Evolutionary conservation across 306 rosid species (phyloP).

Genomic region (Pachyrhizus erosus): DNA sequence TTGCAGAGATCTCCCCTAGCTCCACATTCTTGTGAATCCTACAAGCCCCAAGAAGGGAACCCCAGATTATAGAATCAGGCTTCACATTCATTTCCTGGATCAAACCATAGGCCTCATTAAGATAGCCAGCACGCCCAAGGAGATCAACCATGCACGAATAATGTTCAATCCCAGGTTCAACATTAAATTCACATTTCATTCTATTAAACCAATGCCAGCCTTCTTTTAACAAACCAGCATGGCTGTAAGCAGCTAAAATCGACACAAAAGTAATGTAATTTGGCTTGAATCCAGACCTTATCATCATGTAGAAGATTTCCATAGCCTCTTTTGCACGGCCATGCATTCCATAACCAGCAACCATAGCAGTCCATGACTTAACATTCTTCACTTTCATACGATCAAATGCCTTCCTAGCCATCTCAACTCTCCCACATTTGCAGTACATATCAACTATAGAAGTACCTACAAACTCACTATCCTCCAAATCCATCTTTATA

Average conservation of each 20-base stretch:
- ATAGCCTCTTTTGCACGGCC: slow-evolving; percentile 71
- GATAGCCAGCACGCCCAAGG: slow-evolving; percentile 78
- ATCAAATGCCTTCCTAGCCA: slow-evolving; percentile 78
- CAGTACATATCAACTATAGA: slow-evolving; percentile 79
- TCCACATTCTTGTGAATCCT: slow-evolving; percentile 76
- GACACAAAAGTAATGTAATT: slow-evolving; percentile 73
- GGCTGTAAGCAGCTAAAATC: slow-evolving; percentile 81
- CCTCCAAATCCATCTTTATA: slow-evolving; percentile 73
- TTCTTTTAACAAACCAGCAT: slow-evolving; percentile 74
- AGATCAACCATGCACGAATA: slow-evolving; percentile 84
- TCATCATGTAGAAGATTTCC: slow-evolving; percentile 67
- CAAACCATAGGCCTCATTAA: slow-evolving; percentile 68
- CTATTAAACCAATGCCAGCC: slow-evolving; percentile 82
- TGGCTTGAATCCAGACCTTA: slow-evolving; percentile 59
- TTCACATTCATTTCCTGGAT: slow-evolving; percentile 70
- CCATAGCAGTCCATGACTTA: slow-evolving; percentile 78
- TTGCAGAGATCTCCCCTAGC: slow-evolving; percentile 75
- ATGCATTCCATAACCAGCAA: slow-evolving; percentile 86
- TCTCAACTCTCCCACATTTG: slow-evolving; percentile 74
- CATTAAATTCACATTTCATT: slow-evolving; percentile 61
- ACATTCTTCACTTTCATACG: slow-evolving; percentile 73
- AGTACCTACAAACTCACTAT: slow-evolving; percentile 67
- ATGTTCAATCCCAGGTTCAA: slow-evolving; percentile 82
- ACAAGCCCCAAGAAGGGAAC: slow-evolving; percentile 81
- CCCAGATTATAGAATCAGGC: slow-evolving; percentile 81